Evolutionary conservation across 805 yeast genomes (phyloP).

Genomic region (Lachancea waltii): DNA sequence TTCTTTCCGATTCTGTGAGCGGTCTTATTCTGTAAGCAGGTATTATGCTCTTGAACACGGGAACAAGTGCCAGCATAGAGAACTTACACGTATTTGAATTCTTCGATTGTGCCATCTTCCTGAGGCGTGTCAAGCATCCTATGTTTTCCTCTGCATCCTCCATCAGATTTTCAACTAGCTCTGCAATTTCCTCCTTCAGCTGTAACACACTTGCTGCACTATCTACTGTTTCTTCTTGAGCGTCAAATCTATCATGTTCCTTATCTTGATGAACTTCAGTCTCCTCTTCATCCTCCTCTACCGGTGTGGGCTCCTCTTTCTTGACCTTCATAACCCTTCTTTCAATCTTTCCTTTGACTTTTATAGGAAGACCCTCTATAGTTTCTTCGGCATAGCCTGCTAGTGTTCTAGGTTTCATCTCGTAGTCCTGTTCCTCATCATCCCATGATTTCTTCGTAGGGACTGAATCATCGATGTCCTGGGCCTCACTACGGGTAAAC

Average conservation of each 20-base stretch:
- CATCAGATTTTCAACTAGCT: slow-evolving; percentile 63
- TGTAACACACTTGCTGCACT: slow-evolving; percentile 49
- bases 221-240: slow-evolving; percentile 34
- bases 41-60: slow-evolving; percentile 76
- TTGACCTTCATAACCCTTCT: slow-evolving; percentile 44
- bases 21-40: slow-evolving; percentile 88
- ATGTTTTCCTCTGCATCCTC: slow-evolving; percentile 89
- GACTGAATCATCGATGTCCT: slow-evolving; percentile 13
- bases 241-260: slow-evolving; percentile 21
- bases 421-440: slow-evolving; percentile 77
- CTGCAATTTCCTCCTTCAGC: slow-evolving; percentile 79
- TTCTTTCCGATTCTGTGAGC: slow-evolving; percentile 69
- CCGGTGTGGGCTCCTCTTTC: slow-evolving; percentile 14
- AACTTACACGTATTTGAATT: slow-evolving; percentile 62
- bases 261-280: slow-evolving; percentile 18
- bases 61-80: slow-evolving; percentile 70
- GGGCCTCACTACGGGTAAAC: slow-evolving; percentile 20
- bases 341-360: slow-evolving; percentile 66
- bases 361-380: slow-evolving; percentile 76
- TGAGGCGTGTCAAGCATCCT: slow-evolving; percentile 53
- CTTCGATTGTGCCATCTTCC: slow-evolving; percentile 63
- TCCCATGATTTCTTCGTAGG: slow-evolving; percentile 42
- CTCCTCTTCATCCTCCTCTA: slow-evolving; percentile 16
- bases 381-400: slow-evolving; percentile 36
- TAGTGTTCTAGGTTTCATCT: slow-evolving; percentile 57